Percentiles rank a stretch among this genome's conserved stretches.
These are phyloP conservation scores for Graphilbum fragrans DNA, from an alignment of 2,329 filamentous ascomycete genomes.

Conservation along the genomic window DNA sequence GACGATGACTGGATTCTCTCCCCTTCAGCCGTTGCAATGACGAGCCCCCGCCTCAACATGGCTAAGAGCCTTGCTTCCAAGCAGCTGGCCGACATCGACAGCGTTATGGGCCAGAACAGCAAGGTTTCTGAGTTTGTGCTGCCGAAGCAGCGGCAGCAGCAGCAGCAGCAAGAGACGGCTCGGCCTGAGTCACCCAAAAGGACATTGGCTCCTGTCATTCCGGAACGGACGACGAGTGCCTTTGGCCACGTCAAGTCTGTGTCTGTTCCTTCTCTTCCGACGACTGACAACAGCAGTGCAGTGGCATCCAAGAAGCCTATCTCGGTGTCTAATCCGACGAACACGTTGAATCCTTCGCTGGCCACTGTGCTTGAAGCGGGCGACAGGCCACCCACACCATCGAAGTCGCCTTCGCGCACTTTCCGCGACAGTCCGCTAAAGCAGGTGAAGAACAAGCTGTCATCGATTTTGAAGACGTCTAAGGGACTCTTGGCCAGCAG, in stretches of 20 bases:
- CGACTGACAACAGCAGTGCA: constrained; percentile 16
- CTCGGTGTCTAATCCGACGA: constrained; percentile 44
- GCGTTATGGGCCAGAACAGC: constrained; percentile 30
- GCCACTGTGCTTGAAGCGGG: constrained; percentile 32
- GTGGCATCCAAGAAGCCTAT: constrained; percentile 43
- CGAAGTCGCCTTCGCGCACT: constrained; percentile 43
- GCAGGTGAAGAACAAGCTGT: constrained; percentile 85
- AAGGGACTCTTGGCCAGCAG: constrained; percentile 77
- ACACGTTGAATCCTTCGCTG: constrained; percentile 12
- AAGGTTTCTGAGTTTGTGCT: constrained; percentile 31
- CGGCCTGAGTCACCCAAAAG: constrained; percentile 23
- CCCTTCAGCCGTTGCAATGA: constrained; percentile 28
- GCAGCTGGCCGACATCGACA: constrained; percentile 25
- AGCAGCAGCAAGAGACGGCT: constrained; percentile 19
- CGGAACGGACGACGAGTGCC: constrained; percentile 8
- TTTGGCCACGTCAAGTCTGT: constrained; percentile 46
- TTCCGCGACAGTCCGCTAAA: constrained; percentile 70
- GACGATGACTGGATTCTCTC: constrained; percentile 53
- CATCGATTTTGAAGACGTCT: constrained; percentile 79
- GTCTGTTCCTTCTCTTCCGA: constrained; percentile 45
- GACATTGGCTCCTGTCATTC: constrained; percentile 7
- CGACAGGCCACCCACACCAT: constrained; percentile 30
- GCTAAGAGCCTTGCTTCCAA: constrained; percentile 42
- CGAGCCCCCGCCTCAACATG: constrained; percentile 37
- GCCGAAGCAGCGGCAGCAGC: constrained; percentile 27